Conservation (phyloP, 345 rosid species). For the Cardamine chenopodiifolia region DNA sequence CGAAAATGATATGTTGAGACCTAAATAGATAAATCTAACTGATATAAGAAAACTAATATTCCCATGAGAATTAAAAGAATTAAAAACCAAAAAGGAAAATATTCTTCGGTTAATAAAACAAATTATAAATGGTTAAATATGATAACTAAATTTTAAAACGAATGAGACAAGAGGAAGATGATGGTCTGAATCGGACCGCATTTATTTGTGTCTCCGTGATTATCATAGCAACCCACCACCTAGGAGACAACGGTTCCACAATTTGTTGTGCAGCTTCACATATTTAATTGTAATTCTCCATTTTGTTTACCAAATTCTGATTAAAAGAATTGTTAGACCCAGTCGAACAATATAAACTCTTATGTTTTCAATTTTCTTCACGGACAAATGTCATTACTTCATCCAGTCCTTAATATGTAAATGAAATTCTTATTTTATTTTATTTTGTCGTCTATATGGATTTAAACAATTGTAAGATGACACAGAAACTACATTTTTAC, state of each 20-base stretch:
- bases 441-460: no score
- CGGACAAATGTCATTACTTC: no score
- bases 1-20: neutral
- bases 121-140: constrained; percentile 30
- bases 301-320: no score
- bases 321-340: no score
- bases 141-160: constrained; percentile 12
- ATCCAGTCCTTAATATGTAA: no score
- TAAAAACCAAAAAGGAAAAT: constrained; percentile 6
- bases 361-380: no score
- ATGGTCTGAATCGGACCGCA: constrained; percentile 70
- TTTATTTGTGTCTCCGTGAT: constrained; percentile 47
- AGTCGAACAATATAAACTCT: no score
- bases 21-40: neutral
- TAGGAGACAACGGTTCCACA: constrained; percentile 19
- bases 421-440: no score
- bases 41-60: neutral
- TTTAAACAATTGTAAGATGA: no score
- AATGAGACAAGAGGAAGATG: constrained; percentile 42
- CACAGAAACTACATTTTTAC: no score
- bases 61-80: no score
- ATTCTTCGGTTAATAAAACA: constrained; percentile 1
- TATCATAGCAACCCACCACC: constrained; percentile 39
- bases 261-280: neutral
- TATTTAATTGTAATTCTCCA: neutral